Conservation (phyloP, 805 yeast species). For the Danielia reshetovae region DNA sequence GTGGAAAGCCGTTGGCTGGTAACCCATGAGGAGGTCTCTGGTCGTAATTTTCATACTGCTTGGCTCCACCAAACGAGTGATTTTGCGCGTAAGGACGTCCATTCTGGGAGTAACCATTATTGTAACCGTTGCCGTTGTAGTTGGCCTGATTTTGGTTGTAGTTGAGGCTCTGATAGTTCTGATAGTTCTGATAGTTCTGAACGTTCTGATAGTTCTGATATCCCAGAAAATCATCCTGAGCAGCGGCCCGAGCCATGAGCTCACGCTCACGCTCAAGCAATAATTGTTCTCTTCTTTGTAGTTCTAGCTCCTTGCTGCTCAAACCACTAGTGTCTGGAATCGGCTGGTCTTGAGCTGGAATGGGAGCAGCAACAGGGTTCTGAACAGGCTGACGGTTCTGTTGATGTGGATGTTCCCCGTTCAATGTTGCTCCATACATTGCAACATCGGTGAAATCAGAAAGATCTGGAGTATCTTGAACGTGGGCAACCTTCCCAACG, state of each 20-base stretch:
- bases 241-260: no score
- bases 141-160: not conserved
- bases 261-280: constrained; percentile 17
- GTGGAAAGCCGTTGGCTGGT: constrained; percentile 26
- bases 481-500: not conserved
- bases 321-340: no score
- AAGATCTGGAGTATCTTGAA: constrained; percentile 20
- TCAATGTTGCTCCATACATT: constrained; percentile 31
- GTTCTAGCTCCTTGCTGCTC: constrained; percentile 26
- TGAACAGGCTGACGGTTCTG: not conserved
- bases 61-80: no score
- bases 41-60: no score
- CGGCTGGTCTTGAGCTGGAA: no score
- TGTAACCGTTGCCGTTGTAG: constrained; percentile 1
- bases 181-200: not conserved
- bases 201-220: no score
- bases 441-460: constrained; percentile 38
- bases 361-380: no score
- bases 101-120: constrained; percentile 1
- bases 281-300: constrained; percentile 25
- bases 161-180: not conserved
- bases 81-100: not conserved
- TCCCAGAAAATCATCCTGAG: no score
- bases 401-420: constrained; percentile 21
- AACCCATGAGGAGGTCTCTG: constrained; percentile 31